Base-by-base conservation (phyloP, 371 early-diverging fungal genomes). In the Lichtheimia ramosa region DNA sequence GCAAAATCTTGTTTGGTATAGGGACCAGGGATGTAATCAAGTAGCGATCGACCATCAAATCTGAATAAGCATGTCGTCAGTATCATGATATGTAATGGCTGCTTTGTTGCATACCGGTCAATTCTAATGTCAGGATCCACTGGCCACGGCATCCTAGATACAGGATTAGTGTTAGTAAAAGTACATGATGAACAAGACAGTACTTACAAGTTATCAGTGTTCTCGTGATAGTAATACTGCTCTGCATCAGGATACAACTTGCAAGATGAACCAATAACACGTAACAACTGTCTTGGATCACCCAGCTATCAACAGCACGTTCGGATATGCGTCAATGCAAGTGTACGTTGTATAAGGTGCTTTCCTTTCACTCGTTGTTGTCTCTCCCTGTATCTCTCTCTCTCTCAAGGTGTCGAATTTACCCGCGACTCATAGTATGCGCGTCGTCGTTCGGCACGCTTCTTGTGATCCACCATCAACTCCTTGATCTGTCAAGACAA, bases 351-450 rank as follows among this genome's bases (percentile, higher is more conserved):
- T 46, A 0, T 58, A 18, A 46, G 20, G 3, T 34, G 25, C 25
- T n/a, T n/a, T n/a, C n/a, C n/a, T n/a, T n/a, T n/a, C n/a, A 54
- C 24, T 15, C 15, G 23, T 16, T 52, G 18, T 0, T 24, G 18
- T 15, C 28, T 23, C 28, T 48, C 20, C 23, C n/a, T 16, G 18
- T 6, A 2, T 54, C 13, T 41, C n/a, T 14, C 7, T 15, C 15
- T 2, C n/a, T 41, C 15, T n/a, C n/a, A n/a, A n/a, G n/a, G 10
- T 27, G 25, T 7, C 1, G 27, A 27, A 5, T n/a, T 13, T 79
- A 83, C 85, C 65, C 69, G 73, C 15, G 85, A 85, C 51, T 85
- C 83, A 59, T 77, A 82, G 62, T 74, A 85, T 12, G 85, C 85
- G 27, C 75, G 75, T 39, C 85, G 61, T 42, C 83, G 66, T 56